Evolutionary conservation across 495 filamentous ascomycete genomes (phyloP).

Genomic region (Hypomontagnella monticulosa): DNA sequence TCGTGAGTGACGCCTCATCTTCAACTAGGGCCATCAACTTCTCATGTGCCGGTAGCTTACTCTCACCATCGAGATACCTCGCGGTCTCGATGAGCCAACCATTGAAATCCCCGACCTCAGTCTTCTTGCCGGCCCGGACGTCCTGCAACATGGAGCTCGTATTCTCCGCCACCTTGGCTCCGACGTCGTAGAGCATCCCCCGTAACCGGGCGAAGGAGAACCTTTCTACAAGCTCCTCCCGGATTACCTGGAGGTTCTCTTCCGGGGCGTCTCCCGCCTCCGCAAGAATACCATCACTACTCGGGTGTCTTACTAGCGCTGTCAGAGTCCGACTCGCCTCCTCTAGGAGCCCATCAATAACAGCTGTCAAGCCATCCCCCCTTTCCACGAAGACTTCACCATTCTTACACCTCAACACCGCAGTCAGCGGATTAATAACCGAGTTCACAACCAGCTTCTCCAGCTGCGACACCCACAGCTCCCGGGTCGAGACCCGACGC

Average conservation of each 20-base stretch:
- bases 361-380: slow-evolving; percentile 63
- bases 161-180: slow-evolving; percentile 70
- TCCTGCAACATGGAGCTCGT: slow-evolving; percentile 86
- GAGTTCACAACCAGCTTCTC: slow-evolving; percentile 78
- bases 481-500: slow-evolving; percentile 52
- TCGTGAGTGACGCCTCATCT: slow-evolving; percentile 23
- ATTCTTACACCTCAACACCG: slow-evolving; percentile 75
- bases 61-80: slow-evolving; percentile 30
- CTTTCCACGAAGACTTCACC: slow-evolving; percentile 73
- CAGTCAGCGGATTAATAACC: slow-evolving; percentile 84
- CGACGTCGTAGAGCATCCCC: slow-evolving; percentile 52
- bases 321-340: slow-evolving; percentile 70
- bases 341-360: slow-evolving; percentile 63
- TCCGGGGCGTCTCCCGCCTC: slow-evolving; percentile 48
- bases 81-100: slow-evolving; percentile 73
- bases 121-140: slow-evolving; percentile 66
- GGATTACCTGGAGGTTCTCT: slow-evolving; percentile 64
- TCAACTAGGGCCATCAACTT: slow-evolving; percentile 45
- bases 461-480: slow-evolving; percentile 63
- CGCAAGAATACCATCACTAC: slow-evolving; percentile 38
- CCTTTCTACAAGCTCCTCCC: slow-evolving; percentile 56
- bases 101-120: slow-evolving; percentile 87
- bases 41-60: slow-evolving; percentile 42
- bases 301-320: slow-evolving; percentile 48
- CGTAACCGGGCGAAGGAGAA: slow-evolving; percentile 41